phyloP scores from a whole-genome alignment of 148 eudicot genomes.

The Camellia lanceoleosa region DNA sequence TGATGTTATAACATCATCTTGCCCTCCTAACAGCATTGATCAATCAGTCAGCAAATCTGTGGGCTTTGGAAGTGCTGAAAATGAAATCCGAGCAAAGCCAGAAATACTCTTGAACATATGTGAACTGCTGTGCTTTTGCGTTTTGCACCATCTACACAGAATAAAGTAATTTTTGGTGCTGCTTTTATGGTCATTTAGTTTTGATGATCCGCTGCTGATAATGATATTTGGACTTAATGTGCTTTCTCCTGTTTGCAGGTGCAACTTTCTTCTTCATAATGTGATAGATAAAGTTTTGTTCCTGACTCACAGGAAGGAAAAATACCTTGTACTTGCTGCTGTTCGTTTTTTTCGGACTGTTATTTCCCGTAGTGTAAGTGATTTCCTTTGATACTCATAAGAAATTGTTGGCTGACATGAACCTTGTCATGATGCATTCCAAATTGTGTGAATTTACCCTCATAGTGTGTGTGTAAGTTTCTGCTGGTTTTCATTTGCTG shows the following conservation, averaged over 20 bases:
- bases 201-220: not conserved
- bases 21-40: slow-evolving; percentile 40
- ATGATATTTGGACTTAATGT: not conserved
- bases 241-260: slow-evolving; percentile 46
- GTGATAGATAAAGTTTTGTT: slow-evolving; percentile 70
- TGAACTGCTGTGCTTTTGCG: slow-evolving; percentile 88
- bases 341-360: slow-evolving; percentile 85
- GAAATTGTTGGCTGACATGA: slow-evolving; percentile 3
- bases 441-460: not conserved
- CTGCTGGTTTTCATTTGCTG: not conserved
- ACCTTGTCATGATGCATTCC: not conserved
- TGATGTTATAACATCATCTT: slow-evolving; percentile 74
- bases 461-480: not conserved
- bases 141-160: slow-evolving; percentile 79
- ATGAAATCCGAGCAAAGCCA: slow-evolving; percentile 49
- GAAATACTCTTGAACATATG: slow-evolving; percentile 82
- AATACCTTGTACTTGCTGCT: slow-evolving; percentile 80
- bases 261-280: slow-evolving; percentile 73
- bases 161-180: slow-evolving; percentile 59
- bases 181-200: slow-evolving; percentile 9
- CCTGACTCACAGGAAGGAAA: slow-evolving; percentile 78
- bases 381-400: slow-evolving; percentile 5
- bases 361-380: slow-evolving; percentile 83
- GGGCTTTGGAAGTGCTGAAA: slow-evolving; percentile 31
- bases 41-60: slow-evolving; percentile 30